Evolutionary conservation across 352 stramenopile species (phyloP).

Genomic region (Phytophthora rubi): DNA sequence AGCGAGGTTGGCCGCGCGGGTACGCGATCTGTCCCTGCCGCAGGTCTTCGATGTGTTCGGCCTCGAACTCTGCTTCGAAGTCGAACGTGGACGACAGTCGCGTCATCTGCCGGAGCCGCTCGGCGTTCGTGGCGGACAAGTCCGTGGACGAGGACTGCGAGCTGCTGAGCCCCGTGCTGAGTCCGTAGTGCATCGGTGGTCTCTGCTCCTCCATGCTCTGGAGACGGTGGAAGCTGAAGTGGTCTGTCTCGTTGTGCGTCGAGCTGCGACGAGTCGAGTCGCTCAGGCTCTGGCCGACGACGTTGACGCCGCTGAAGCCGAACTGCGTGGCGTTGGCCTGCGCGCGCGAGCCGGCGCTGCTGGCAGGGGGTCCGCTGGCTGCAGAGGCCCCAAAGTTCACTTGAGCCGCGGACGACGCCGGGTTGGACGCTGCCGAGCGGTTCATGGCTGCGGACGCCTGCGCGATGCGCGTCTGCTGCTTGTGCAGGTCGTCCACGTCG

Average conservation of each 20-base stretch:
- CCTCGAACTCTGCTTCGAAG: slow-evolving; percentile 61
- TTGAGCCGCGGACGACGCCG: slow-evolving; percentile 24
- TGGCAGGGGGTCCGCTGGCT: slow-evolving; percentile 20
- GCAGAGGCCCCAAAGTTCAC: slow-evolving; percentile 35
- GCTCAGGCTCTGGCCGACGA: neutral
- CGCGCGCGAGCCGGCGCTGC: slow-evolving; percentile 33
- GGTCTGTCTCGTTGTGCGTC: slow-evolving; percentile 16
- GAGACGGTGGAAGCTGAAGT: slow-evolving; percentile 40
- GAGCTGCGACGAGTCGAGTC: slow-evolving; percentile 1
- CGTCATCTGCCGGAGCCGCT: slow-evolving; percentile 18
- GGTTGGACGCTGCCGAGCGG: slow-evolving; percentile 35
- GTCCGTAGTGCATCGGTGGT: slow-evolving; percentile 13
- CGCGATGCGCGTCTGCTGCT: slow-evolving; percentile 71
- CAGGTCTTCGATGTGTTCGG: slow-evolving; percentile 49
- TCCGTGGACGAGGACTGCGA: slow-evolving; percentile 32
- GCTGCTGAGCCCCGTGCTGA: slow-evolving; percentile 39
- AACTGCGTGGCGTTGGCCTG: slow-evolving; percentile 39
- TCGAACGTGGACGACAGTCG: slow-evolving; percentile 58
- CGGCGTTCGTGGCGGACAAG: slow-evolving; percentile 20
- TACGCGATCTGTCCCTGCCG: slow-evolving; percentile 58
- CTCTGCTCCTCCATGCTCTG: slow-evolving; percentile 30
- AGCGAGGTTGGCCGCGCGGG: slow-evolving; percentile 59
- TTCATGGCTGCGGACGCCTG: slow-evolving; percentile 46
- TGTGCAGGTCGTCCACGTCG: slow-evolving; percentile 47
- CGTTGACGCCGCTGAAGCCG: slow-evolving; percentile 35